A percentile compares a stretch with the other conserved stretches of the same genome.
Conservation (phyloP, 176 grass and related monocot species). For the Neostapfia colusana region DNA sequence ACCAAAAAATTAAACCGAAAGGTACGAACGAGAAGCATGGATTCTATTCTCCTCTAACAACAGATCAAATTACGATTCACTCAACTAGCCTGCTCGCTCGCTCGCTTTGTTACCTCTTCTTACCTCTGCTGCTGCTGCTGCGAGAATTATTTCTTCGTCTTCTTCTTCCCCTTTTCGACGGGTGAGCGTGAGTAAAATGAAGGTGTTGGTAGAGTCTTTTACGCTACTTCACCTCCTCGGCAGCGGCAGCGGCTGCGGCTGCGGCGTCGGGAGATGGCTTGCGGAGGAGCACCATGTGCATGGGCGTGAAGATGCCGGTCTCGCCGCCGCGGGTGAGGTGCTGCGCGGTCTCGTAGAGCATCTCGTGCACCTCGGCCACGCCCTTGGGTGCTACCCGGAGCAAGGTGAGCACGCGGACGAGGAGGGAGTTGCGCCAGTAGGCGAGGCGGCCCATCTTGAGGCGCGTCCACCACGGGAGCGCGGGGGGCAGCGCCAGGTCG, state of each 20-base stretch:
- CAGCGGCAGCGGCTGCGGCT: background rate
- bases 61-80: slow-evolving; percentile 30
- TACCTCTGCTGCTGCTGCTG: background rate
- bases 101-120: slow-evolving; percentile 42
- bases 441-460: slow-evolving; percentile 96
- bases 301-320: slow-evolving; percentile 91
- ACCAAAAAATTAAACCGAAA: slow-evolving; percentile 37
- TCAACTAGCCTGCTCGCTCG: background rate
- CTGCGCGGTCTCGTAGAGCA: slow-evolving; percentile 92
- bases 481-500: slow-evolving; percentile 73
- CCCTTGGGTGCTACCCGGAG: slow-evolving; percentile 92
- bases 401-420: slow-evolving; percentile 82
- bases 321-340: slow-evolving; percentile 83
- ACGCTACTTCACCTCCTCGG: slow-evolving; percentile 48
- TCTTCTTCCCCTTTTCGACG: background rate
- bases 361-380: slow-evolving; percentile 91
- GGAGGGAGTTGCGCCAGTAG: slow-evolving; percentile 94
- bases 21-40: slow-evolving; percentile 32
- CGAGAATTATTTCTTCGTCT: slow-evolving; percentile 43
- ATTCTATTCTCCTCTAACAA: slow-evolving; percentile 24
- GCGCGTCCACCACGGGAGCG: slow-evolving; percentile 86
- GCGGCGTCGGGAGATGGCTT: too few relatives aligned
- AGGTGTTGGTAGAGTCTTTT: slow-evolving; percentile 17
- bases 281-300: slow-evolving; percentile 99
- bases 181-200: slow-evolving; percentile 20